Conservation (phyloP, 331 rosid genomes). For the Malus hybrid region DNA sequence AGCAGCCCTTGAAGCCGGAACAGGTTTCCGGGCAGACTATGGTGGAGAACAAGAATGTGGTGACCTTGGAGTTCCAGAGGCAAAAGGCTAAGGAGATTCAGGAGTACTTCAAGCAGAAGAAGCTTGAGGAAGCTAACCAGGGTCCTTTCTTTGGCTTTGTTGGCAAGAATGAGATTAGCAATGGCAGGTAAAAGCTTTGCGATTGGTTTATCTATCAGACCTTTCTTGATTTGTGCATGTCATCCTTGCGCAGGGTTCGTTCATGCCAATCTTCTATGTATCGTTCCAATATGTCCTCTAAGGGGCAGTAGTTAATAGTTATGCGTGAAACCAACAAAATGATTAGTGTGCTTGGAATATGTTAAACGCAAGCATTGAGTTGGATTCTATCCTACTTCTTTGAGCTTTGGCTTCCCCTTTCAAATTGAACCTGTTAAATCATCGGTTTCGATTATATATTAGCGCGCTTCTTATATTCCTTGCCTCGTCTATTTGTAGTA, state of each 20-base stretch:
- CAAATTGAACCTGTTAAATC: background rate
- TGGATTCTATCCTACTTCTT: background rate
- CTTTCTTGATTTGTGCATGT: background rate
- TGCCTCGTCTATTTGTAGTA: background rate
- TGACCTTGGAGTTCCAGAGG: slow-evolving; percentile 92
- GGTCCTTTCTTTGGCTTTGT: slow-evolving; percentile 85
- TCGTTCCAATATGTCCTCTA: no score
- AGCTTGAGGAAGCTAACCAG: slow-evolving; percentile 69
- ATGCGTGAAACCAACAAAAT: no score
- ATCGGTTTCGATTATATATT: no score
- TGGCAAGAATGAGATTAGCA: slow-evolving; percentile 76
- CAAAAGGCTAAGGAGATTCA: slow-evolving; percentile 93
- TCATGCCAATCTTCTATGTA: no score
- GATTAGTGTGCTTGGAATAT: no score
- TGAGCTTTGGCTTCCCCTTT: background rate
- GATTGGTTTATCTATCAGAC: background rate
- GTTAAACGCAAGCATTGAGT: no score
- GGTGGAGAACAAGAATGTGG: slow-evolving; percentile 39
- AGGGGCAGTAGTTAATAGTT: no score
- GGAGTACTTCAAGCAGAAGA: slow-evolving; percentile 88
- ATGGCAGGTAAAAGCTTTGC: slow-evolving; percentile 61
- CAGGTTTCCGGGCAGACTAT: slow-evolving; percentile 4
- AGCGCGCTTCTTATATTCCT: background rate
- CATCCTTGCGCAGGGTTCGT: background rate
- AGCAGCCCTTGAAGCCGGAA: slow-evolving; percentile 23